Evolutionary conservation across 2,329 filamentous ascomycete genomes (phyloP), one percentile per base, ranked within the genome.

Genomic region (Microdochium trichocladiopsis): DNA sequence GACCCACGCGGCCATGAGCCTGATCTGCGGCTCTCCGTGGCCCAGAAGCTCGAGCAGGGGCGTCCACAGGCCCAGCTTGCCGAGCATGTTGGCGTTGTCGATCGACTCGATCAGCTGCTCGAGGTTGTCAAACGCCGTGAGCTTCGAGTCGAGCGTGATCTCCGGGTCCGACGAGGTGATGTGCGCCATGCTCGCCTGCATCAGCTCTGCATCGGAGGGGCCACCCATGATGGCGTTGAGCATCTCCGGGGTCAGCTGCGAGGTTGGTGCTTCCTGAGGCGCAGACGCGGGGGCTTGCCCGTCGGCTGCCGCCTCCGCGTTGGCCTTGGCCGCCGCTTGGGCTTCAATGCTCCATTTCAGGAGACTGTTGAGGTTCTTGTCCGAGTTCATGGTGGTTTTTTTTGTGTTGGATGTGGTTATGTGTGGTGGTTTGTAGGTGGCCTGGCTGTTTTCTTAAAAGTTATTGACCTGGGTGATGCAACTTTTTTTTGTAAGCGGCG

Each of bases 51-150:
- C 71, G 11, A 96, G 74, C 37, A 99, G 75, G 10, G 90, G 90
- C 11, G 81, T 79, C 94, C 94, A 99, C 28, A 97, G 77, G 6
- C 80, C 79, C 21, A 96, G 74, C 25, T 80, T 80, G 58, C 84
- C 84, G 60, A 99, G 81, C 72, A 96, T 95, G 76, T 97, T 99
- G 53, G 94, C 93, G 69, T 99, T 99, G 77, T 99, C 94, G 61
- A 97, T 83, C 57, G 82, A 84, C 75, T 96, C 91, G 62, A 96
- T 87, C 54, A 96, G 77, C 69, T 95, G 90, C 73, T 96, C 92
- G 57, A 96, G 87, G 73, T 96, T 96, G 79, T 96, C 92, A 70
- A 95, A 95, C 36, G 92, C 92, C 53, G 85, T 81, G 51, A 95
- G 72, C 68, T 89, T 90, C 70, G 90, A 82, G 45, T 90, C 86